These are phyloP conservation scores for Tirmania nivea DNA, from an alignment of 495 filamentous ascomycete species.

Conservation along the genomic window DNA sequence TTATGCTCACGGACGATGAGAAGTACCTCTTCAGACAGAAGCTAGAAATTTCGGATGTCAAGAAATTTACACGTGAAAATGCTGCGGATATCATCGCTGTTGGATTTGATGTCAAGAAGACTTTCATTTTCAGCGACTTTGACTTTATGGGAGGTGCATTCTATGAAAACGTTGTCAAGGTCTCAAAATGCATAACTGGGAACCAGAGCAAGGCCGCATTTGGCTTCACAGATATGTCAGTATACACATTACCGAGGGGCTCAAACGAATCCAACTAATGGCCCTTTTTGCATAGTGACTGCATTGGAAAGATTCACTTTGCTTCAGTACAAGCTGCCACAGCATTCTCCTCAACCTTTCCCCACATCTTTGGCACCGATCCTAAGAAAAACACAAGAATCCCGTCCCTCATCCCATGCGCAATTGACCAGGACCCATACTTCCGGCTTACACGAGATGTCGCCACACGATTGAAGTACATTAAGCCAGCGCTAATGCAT, in stretches of 20 bases:
- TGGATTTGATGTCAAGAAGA: slow-evolving; percentile 85
- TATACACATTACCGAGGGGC: not conserved
- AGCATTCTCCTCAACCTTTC: slow-evolving; percentile 75
- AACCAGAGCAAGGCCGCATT: slow-evolving; percentile 77
- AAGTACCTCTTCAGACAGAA: slow-evolving; percentile 58
- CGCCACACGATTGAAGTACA: slow-evolving; percentile 44
- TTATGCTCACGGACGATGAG: slow-evolving; percentile 89
- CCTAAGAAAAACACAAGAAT: slow-evolving; percentile 37
- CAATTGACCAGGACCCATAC: slow-evolving; percentile 94
- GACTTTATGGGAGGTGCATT: slow-evolving; percentile 65
- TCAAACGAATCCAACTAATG: not conserved
- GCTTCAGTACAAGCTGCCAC: slow-evolving; percentile 59
- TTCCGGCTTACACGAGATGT: slow-evolving; percentile 73
- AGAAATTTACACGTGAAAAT: slow-evolving; percentile 51
- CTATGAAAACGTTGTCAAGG: too few species aligned
- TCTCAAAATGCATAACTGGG: slow-evolving; percentile 60
- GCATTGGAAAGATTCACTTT: slow-evolving; percentile 72
- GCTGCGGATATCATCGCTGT: slow-evolving; percentile 82
- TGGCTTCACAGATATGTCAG: slow-evolving; percentile 52
- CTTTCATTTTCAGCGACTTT: slow-evolving; percentile 87
- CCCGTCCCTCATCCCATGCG: slow-evolving; percentile 73
- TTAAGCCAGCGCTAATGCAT: slow-evolving; percentile 79
- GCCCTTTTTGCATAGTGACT: slow-evolving; percentile 33
- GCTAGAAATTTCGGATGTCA: slow-evolving; percentile 51
- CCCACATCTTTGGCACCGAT: slow-evolving; percentile 68